Evolutionary conservation across 768 basidiomycete genomes (phyloP).

Genomic region (Botryobasidium botryosum): DNA sequence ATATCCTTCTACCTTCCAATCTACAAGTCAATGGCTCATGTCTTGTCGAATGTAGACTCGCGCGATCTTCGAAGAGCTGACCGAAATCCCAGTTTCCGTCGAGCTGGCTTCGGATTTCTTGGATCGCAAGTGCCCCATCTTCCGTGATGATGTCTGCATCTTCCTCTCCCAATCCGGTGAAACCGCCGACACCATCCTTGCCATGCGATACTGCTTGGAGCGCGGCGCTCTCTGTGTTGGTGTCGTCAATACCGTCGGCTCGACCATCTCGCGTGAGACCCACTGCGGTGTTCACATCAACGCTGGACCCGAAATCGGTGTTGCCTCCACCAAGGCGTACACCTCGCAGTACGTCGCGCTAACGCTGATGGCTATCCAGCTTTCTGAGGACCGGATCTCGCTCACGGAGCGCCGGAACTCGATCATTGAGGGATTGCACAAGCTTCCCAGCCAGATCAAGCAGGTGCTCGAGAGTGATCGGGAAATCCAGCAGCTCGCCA

Average conservation of each 20-base stretch:
- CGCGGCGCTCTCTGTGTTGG: conserved; percentile 92
- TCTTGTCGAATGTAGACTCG: conserved; percentile 43
- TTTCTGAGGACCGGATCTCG: conserved; percentile 93
- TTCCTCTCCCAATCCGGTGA: conserved; percentile 97
- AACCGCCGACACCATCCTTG: conserved; percentile 95
- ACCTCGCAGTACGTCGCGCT: conserved; percentile 98
- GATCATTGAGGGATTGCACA: conserved; percentile 86
- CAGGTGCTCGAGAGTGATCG: conserved; percentile 67
- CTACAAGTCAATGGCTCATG: neutral
- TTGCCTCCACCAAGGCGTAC: conserved; percentile 98
- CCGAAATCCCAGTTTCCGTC: conserved; percentile 94
- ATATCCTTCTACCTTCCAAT: neutral
- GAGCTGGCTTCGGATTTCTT: conserved; percentile 97
- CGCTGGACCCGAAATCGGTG: conserved; percentile 96
- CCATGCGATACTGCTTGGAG: conserved; percentile 90
- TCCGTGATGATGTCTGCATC: conserved; percentile 93
- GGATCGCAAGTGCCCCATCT: conserved; percentile 97
- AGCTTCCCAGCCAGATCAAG: conserved; percentile 80
- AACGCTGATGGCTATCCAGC: conserved; percentile 95
- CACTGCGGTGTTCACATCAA: conserved; percentile 99
- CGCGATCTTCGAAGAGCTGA: conserved; percentile 95
- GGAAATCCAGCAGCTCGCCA: conserved; percentile 63
- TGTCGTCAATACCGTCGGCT: conserved; percentile 97
- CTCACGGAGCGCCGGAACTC: conserved; percentile 77
- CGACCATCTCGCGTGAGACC: conserved; percentile 92